Conservation (phyloP, 257 asterid species). For the Solanum lignicaule region DNA sequence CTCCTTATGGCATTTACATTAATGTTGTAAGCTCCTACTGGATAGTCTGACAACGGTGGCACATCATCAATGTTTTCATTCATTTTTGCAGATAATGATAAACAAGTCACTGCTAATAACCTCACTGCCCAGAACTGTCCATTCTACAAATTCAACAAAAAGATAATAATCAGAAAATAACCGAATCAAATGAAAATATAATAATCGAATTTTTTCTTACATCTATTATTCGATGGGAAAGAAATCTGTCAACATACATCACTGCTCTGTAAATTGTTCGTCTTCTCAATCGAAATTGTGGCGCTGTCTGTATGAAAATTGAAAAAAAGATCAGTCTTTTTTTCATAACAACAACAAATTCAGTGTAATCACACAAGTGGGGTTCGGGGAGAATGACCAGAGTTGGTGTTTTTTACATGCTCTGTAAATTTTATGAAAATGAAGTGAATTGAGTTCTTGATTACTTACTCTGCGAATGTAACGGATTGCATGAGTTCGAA, state of each 20-base stretch:
- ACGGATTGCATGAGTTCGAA: constrained; percentile 44
- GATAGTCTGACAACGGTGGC: constrained; percentile 27
- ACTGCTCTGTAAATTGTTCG: constrained; percentile 46
- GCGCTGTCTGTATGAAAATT: constrained; percentile 1
- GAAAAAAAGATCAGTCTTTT: too few species aligned
- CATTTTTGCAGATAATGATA: constrained; percentile 63
- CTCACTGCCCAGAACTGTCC: constrained; percentile 31
- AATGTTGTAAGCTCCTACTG: background rate
- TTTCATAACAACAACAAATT: too few species aligned
- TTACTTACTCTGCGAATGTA: constrained; percentile 27
- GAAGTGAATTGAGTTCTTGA: background rate
- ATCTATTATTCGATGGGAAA: constrained; percentile 27
- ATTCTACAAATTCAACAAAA: background rate
- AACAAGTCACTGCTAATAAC: constrained; percentile 40
- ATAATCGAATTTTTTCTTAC: constrained; percentile 12
- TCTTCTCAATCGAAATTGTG: background rate
- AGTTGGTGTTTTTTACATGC: constrained; percentile 5
- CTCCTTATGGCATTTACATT: background rate
- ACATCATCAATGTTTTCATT: constrained; percentile 3
- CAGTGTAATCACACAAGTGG: too few species aligned
- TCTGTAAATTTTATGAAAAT: background rate
- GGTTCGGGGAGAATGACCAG: too few species aligned
- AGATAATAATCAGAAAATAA: background rate
- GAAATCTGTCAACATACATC: constrained; percentile 43
- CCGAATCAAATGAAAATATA: background rate